Evolutionary conservation across 768 basidiomycete species (phyloP).

Genomic region (Xerocomellus chrysenteron): DNA sequence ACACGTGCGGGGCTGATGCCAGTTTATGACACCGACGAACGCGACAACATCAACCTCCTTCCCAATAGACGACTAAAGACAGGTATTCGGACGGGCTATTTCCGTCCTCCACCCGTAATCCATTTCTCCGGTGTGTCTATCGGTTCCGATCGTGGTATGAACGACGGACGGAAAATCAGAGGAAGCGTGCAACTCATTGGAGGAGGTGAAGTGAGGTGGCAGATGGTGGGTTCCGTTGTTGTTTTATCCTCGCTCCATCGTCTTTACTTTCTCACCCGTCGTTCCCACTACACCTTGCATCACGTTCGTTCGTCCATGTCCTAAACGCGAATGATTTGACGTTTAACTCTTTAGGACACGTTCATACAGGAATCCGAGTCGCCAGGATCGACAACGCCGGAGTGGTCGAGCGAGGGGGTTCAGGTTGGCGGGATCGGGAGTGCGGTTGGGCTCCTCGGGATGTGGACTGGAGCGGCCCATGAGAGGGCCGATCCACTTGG

Average conservation of each 20-base stretch:
- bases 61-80: not conserved
- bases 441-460: constrained; percentile 50
- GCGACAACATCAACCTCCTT: constrained; percentile 18
- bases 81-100: constrained; percentile 22
- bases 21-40: constrained; percentile 7
- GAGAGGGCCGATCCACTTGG: constrained; percentile 45
- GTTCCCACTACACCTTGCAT: too few species aligned
- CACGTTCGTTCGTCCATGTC: not conserved
- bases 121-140: constrained; percentile 46
- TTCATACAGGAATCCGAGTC: constrained; percentile 33
- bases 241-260: not conserved
- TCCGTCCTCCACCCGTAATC: constrained; percentile 47
- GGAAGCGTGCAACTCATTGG: constrained; percentile 50
- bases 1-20: constrained; percentile 27
- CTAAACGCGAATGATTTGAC: not conserved
- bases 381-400: constrained; percentile 32
- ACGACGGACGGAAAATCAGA: constrained; percentile 35
- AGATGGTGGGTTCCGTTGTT: constrained; percentile 36
- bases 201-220: constrained; percentile 53
- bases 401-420: constrained; percentile 57
- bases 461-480: constrained; percentile 56
- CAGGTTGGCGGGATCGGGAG: constrained; percentile 57
- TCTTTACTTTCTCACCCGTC: not conserved
- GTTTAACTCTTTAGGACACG: constrained; percentile 14
- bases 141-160: constrained; percentile 36